Evolutionary conservation across 768 basidiomycete genomes (phyloP), one percentile per base, ranked within the genome.

Genomic region (Ramaria sp.): DNA sequence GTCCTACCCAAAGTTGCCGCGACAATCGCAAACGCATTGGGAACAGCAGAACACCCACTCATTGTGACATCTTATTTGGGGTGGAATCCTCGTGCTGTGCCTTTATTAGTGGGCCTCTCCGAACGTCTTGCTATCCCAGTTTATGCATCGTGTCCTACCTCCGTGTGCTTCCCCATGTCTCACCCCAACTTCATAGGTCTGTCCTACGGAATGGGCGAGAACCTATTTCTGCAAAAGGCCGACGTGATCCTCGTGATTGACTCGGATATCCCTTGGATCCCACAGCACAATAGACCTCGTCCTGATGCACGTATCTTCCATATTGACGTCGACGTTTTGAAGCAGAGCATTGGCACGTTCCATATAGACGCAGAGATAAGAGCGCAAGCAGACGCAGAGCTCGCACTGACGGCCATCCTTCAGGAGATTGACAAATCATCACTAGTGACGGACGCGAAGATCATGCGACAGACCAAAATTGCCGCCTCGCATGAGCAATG

Each of bases 241-340:
- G 85, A 88, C 58, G 74, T 79, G 3, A 72, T 88, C 16, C 65
- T 88, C 9, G 67, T 85, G 16, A 56, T 88, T n/a, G 84, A 87
- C 55, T 72, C 71, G 7, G 82, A 83, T 57, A 67, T 84, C 0
- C 81, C 84, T 0, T 87, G 83, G 81, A 78, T 83, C 25, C 73
- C 78, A 1, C 68, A 62, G 43, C 70, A 75, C 51, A 64, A 62
- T 51, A 64, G 64, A 3, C 81, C 83, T 0, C 61, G 37, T 3
- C 57, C 65, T 0, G 63, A 66, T 3, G 76, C 82, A 0, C 67
- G 71, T 27, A 71, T 85, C 1, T 84, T 83, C 59, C 67, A 84
- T 16, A 61, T 86, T 15, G 83, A 84, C 60, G 68, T 73, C 18
- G 82, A 87, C 56, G 82, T 82, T 1, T 69, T 88, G 5, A 81